These are phyloP conservation scores for Polychaeton citri DNA, from an alignment of 2,329 filamentous ascomycete species.

Conservation along the genomic window DNA sequence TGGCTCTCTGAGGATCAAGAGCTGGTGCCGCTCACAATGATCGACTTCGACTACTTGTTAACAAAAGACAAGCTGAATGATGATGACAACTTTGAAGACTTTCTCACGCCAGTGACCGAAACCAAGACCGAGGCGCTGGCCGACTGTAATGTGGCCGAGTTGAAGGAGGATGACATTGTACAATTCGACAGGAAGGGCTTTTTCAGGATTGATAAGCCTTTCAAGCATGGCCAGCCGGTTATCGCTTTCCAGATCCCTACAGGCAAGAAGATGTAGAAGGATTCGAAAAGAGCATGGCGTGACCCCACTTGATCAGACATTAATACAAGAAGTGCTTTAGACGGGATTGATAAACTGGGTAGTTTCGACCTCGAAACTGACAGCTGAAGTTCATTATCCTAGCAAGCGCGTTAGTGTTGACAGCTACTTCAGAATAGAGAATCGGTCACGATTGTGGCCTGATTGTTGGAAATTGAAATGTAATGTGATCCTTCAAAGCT, in stretches of 20 bases:
- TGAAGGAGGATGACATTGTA: conserved; percentile 83
- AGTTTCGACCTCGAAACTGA: too few species aligned
- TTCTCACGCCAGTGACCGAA: conserved; percentile 63
- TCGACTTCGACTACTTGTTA: conserved; percentile 90
- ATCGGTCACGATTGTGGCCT: too few species aligned
- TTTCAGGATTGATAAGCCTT: conserved; percentile 65
- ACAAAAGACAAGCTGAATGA: conserved; percentile 90
- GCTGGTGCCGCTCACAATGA: conserved; percentile 69
- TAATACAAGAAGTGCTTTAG: too few species aligned
- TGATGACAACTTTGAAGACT: conserved; percentile 74
- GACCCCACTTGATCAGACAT: too few species aligned
- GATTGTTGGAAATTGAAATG: too few species aligned
- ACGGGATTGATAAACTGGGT: too few species aligned
- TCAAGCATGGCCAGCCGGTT: conserved; percentile 44
- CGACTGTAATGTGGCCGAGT: conserved; percentile 63
- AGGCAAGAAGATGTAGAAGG: conserved; percentile 32
- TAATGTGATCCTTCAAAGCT: too few species aligned
- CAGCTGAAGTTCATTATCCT: too few species aligned
- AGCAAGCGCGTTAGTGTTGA: too few species aligned
- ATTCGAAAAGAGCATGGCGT: too few species aligned
- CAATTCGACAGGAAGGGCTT: conserved; percentile 92
- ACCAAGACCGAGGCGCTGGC: conserved; percentile 61
- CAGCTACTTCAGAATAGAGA: too few species aligned
- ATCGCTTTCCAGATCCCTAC: conserved; percentile 60
- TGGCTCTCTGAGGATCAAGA: conserved; percentile 74